These are phyloP conservation scores for Coemansia sp. DNA, from an alignment of 192 early-diverging fungal species.

Conservation along the genomic window DNA sequence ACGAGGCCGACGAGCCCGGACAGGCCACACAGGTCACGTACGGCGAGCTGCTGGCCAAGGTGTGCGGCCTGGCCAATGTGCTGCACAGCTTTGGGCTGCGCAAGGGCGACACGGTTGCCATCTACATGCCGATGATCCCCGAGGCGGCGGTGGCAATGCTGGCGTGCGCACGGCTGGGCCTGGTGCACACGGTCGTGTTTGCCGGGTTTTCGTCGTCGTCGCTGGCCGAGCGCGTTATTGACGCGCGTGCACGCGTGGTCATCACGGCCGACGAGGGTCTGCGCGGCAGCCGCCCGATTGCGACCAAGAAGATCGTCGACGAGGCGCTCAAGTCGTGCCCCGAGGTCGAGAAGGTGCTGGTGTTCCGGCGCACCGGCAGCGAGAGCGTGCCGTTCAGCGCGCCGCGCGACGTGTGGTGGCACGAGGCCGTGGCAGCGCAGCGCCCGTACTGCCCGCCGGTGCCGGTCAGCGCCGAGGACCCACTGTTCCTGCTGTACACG, in stretches of 20 bases:
- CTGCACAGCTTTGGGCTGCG: constrained; percentile 75
- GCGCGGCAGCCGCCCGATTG: constrained; percentile 84
- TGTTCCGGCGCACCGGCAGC: constrained; percentile 86
- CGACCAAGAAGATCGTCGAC: constrained; percentile 91
- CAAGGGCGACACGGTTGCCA: constrained; percentile 92
- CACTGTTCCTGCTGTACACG: constrained; percentile 94
- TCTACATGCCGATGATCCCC: constrained; percentile 98
- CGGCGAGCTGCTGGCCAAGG: constrained; percentile 73
- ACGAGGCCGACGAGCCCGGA: constrained; percentile 87
- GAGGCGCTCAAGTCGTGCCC: constrained; percentile 78
- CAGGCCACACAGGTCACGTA: constrained; percentile 78
- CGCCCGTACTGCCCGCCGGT: constrained; percentile 84
- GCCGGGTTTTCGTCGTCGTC: constrained; percentile 94
- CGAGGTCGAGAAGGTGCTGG: constrained; percentile 77
- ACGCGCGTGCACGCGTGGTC: constrained; percentile 74
- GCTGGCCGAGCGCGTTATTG: constrained; percentile 85
- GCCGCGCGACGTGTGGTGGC: constrained; percentile 91
- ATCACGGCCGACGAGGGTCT: constrained; percentile 94
- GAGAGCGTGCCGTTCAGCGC: constrained; percentile 66
- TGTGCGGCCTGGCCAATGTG: constrained; percentile 81
- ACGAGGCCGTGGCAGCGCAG: constrained; percentile 80
- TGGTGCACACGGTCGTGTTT: constrained; percentile 93
- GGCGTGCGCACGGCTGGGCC: constrained; percentile 90
- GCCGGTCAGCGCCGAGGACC: constrained; percentile 84
- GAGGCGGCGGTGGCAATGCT: constrained; percentile 91